Evolutionary conservation across 208 protist species (phyloP), one percentile per base, ranked within the genome.

Genomic region (Novymonas esmeraldas): DNA sequence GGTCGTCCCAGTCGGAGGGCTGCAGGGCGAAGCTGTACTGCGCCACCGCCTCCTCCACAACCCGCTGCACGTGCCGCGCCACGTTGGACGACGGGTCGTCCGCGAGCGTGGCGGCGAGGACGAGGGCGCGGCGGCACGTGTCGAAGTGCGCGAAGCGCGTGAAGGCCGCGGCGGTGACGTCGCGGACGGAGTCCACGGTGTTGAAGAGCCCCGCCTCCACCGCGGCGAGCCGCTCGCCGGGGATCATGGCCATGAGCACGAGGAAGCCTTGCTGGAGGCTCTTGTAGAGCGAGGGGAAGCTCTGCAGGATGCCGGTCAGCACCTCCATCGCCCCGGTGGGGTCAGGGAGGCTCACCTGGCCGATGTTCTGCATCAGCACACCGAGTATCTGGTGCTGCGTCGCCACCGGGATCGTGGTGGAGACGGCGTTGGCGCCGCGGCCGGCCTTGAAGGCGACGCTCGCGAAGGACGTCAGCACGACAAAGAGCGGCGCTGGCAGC

Each of bases 341-440:
- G 59, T 80, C 66, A 11, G 85, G 85, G 22, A 95, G 79, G 67
- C 78, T 62, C 0, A 75, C 34, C 69, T 83, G 71, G 29, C 88
- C 92, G 41, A 92, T 33, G 73, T 90, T 96, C 60, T 94, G 85
- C 46, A 93, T 76, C 24, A 96, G 70, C 58, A 96, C 62, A 56
- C 89, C 82, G 46, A 96, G 76, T 38, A 95, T 59, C 76, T 96
- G 92, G 56, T 96, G 92, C 79, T 95, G 92, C 48, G 92, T 95
- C 26, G 92, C 77, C 39, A 96, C 71, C 31, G 85, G 84, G 67
- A 96, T 96, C 3, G 91, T 93, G 26, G 88, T 94, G 33, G 81
- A 79, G 20, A 85, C 39, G 28, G 85, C 87, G 70, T 91, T 88
- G 60, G 72, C 58, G 34, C 87, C 92, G 48, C 85, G 77, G 29